These are phyloP conservation scores for Exutisphaerella laricina DNA, from an alignment of 2,329 filamentous ascomycete species.

Conservation along the genomic window DNA sequence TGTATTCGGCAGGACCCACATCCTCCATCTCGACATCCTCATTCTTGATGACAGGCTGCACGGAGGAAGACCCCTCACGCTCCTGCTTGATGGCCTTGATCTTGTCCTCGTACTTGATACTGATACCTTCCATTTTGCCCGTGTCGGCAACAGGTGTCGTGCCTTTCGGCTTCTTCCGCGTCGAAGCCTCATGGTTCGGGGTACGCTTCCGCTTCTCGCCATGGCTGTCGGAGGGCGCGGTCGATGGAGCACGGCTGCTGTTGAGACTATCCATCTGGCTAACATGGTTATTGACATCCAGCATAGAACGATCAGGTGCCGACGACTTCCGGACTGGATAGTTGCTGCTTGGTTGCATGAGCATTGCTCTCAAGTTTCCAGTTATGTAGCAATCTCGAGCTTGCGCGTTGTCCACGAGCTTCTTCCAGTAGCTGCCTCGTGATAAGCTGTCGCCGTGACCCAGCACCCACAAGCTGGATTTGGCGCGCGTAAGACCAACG, in stretches of 20 bases:
- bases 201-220: background rate
- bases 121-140: conserved; percentile 37
- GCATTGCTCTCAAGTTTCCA: conserved; percentile 50
- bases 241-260: background rate
- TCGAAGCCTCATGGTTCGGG: too few species aligned
- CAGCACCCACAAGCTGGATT: conserved; percentile 92
- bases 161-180: background rate
- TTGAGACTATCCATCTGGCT: conserved; percentile 3
- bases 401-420: conserved; percentile 76
- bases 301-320: conserved; percentile 21
- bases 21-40: conserved; percentile 32
- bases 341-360: conserved; percentile 48
- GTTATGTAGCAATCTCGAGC: conserved; percentile 69
- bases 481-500: conserved; percentile 92
- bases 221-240: background rate
- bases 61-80: background rate
- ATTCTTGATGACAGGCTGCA: conserved; percentile 1
- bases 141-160: conserved; percentile 22
- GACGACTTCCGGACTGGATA: conserved; percentile 29
- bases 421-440: conserved; percentile 86
- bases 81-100: conserved; percentile 20
- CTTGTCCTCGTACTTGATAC: conserved; percentile 29
- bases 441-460: conserved; percentile 83
- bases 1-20: conserved; percentile 11
- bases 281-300: conserved; percentile 17